These are phyloP conservation scores for Xerocomus amazonicus DNA, from an alignment of 1,284 basidiomycete genomes.

Conservation along the genomic window DNA sequence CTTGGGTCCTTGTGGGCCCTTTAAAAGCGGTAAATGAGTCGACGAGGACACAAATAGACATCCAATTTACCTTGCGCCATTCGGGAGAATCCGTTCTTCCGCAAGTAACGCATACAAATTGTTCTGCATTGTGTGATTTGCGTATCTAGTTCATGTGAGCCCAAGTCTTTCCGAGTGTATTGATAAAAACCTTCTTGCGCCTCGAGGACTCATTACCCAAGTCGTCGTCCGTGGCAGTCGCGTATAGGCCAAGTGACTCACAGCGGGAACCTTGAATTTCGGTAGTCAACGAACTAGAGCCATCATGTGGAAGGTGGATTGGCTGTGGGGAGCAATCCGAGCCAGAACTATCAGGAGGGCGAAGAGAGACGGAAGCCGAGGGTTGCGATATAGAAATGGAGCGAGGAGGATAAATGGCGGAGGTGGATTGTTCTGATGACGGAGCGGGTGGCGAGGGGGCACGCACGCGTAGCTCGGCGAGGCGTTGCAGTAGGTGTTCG, in stretches of 20 bases:
- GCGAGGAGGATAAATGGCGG: conserved; percentile 19
- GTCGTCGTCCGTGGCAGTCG: conserved; percentile 27
- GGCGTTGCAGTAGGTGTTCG: conserved; percentile 57
- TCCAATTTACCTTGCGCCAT: conserved; percentile 67
- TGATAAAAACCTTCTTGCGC: conserved; percentile 41
- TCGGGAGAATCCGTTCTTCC: conserved; percentile 79
- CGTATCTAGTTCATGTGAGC: conserved; percentile 35
- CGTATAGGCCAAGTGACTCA: conserved; percentile 17
- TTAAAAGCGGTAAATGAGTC: conserved; percentile 20
- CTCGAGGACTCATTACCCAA: conserved; percentile 24
- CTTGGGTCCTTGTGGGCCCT: conserved; percentile 82
- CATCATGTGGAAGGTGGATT: conserved; percentile 15
- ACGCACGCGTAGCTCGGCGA: conserved; percentile 41
- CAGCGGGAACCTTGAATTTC: conserved; percentile 16
- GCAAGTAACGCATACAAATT: conserved; percentile 74
- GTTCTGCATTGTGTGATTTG: conserved; percentile 52
- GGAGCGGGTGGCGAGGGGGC: conserved; percentile 19
- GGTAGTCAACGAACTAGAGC: conserved; percentile 8
- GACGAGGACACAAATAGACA: conserved; percentile 1
- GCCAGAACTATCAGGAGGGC: conserved; percentile 12
- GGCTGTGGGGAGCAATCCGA: conserved; percentile 14
- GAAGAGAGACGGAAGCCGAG: conserved; percentile 11
- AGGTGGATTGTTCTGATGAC: conserved; percentile 14
- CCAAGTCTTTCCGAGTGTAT: neutral
- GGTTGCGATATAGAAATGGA: conserved; percentile 13